Evolutionary conservation across 345 rosid genomes (phyloP), one percentile per base, ranked within the genome.

Genomic region (Excoecaria agallocha): DNA sequence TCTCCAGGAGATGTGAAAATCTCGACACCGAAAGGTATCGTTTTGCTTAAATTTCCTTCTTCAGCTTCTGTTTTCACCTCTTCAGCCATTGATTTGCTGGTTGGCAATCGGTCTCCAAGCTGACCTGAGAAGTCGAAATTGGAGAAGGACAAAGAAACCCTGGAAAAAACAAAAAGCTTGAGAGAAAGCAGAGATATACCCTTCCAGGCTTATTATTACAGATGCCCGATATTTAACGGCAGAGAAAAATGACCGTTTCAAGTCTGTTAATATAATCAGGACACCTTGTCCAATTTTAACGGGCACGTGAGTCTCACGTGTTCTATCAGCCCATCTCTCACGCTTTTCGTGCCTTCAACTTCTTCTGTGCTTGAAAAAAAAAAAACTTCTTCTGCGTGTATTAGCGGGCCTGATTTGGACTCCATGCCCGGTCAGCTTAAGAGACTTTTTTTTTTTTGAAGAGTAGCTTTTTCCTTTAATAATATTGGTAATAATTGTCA

Each of bases 21-120:
- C 4, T 48, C 59, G 11, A 56, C 13, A 20, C 9, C 6, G 12
- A 35, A 5, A 62, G 70, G 59, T 48, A 67, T 1, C 66, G 78
- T 50, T 69, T 22, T 69, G 74, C 12, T 70, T 16, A 49, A 63
- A 56, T 69, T 58, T 35, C 46, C 59, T 4, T 79, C 78, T 63
- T 79, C 78, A 20, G 68, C 65, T 69, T 79, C 72, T 46, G 45
- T 74, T 67, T 79, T 79, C 61, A 79, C 66, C 24, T 3, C 41
- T 35, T 65, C 75, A 24, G 71, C 74, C 78, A 74, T 79, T 8
- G 19, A 43, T 56, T 7, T 10, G 24, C 2, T 7, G 49, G 6
- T 30, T 62, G 17, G 12, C 57, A n/a, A 16, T 11, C 19, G 49
- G 43, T 61, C 46, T 62, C 61, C 68, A 73, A 10, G 57, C 59